These are phyloP conservation scores for Boletus reticuloceps DNA, from an alignment of 768 basidiomycete genomes.

Conservation along the genomic window DNA sequence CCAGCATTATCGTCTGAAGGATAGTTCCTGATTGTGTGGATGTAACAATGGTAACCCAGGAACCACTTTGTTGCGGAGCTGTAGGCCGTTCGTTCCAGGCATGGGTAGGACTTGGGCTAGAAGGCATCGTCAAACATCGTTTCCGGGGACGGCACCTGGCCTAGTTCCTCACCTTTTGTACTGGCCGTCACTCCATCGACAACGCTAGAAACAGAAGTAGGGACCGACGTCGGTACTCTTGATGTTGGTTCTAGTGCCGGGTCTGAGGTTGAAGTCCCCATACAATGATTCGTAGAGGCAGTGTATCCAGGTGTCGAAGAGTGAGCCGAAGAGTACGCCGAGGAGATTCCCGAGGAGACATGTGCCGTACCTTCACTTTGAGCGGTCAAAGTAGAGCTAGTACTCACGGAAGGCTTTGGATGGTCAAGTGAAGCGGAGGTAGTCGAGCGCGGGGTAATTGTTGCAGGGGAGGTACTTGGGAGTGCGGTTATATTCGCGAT, in stretches of 20 bases:
- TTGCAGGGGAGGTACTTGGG: no score
- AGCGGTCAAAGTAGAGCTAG: neutral
- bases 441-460: neutral
- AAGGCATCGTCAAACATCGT: neutral
- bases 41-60: neutral
- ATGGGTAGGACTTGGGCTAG: neutral
- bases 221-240: neutral
- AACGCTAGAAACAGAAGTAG: neutral
- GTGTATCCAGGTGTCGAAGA: neutral
- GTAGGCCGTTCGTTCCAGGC: neutral
- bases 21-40: neutral
- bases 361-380: neutral
- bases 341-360: neutral
- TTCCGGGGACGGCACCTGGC: neutral
- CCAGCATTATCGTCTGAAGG: neutral
- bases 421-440: neutral
- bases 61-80: neutral
- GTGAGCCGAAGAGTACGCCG: neutral
- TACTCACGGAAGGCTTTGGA: neutral
- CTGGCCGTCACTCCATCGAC: neutral
- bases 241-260: neutral
- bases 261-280: neutral
- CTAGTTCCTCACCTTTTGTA: constrained; percentile 8
- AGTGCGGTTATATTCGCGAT: neutral
- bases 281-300: neutral